Evolutionary conservation across 352 stramenopile genomes (phyloP), one percentile per base, ranked within the genome.

Genomic region (Thraustotheca clavata): DNA sequence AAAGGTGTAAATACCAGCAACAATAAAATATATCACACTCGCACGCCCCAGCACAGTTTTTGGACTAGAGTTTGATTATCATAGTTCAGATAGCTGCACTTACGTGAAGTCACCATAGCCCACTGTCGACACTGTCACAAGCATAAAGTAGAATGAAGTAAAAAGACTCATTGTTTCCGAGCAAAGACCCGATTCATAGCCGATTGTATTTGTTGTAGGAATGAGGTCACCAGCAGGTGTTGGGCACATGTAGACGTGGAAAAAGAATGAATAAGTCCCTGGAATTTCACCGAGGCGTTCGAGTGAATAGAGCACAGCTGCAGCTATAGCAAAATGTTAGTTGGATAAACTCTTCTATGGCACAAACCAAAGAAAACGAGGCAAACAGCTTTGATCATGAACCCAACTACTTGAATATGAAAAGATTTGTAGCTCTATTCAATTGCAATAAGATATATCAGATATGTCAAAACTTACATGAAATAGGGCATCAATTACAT

Each of bases 121-220:
- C 31, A 94, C 86, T 4, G 86, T 94, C 9, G 83, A 93, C 9
- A 91, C 83, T 2, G 86, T 94, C 49, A 94, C 86, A 43, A 94
- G 91, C 76, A 91, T 93, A 48, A 93, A 94, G 68, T 94, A 94
- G 46, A 94, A 88, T 34, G 83, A 88, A 47, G 82, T 86, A 47
- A 94, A 94, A 46, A 91, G 85, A 62, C 80, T 91, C 86, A 84
- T 92, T 1, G 82, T 88, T 69, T 94, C 86, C 8, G 70, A 61
- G 67, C 86, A 94, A 26, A 76, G 73, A 1, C 76, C 65, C 33
- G 77, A 88, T 34, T 73, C 72, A 3, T 65, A 66, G 46, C 76
- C 77, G 38, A 76, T 69, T 18, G 62, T 78, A 32, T 79, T 88
- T 29, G 76, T 79, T 46, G 73, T 48, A 3, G 91, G 61, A 16